A percentile compares a stretch with the other conserved stretches of the same genome.
Conservation (phyloP, 2,329 filamentous ascomycete genomes). For the Aspergillus costaricaensis region DNA sequence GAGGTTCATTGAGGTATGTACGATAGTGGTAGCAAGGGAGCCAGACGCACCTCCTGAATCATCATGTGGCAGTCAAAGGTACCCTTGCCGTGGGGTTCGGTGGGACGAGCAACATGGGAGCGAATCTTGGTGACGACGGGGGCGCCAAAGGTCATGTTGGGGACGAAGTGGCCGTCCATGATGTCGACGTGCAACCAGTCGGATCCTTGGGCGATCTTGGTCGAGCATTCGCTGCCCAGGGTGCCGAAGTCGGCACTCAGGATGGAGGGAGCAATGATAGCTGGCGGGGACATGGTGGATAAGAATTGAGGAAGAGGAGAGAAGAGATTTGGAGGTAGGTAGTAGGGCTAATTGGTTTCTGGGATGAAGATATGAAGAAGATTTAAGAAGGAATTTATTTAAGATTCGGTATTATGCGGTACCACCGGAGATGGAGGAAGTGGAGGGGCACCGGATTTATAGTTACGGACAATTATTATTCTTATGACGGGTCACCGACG, state of each 20-base stretch:
- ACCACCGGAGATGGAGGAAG: not conserved
- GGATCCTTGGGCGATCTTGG: constrained; percentile 81
- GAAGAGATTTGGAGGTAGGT: not conserved
- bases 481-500: not conserved
- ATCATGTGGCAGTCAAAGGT: constrained; percentile 99
- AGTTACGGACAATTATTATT: not conserved
- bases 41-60: constrained; percentile 79
- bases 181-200: constrained; percentile 97
- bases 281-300: constrained; percentile 74
- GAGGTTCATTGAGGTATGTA: not conserved
- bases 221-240: constrained; percentile 80
- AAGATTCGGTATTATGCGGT: not conserved
- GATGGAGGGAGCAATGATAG: constrained; percentile 98
- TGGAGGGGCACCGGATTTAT: constrained; percentile 5
- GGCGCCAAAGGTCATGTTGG: constrained; percentile 95
- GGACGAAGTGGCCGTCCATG: constrained; percentile 98
- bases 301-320: not conserved
- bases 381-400: not conserved
- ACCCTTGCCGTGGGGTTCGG: constrained; percentile 70
- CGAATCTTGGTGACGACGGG: constrained; percentile 95
- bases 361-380: not conserved
- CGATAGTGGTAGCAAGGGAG: not conserved
- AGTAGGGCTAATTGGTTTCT: not conserved
- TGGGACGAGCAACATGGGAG: constrained; percentile 75
- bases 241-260: constrained; percentile 93